Evolutionary conservation across 148 eudicot genomes (phyloP), one percentile per base, ranked within the genome.

Genomic region (Vaccinium darrowii): DNA sequence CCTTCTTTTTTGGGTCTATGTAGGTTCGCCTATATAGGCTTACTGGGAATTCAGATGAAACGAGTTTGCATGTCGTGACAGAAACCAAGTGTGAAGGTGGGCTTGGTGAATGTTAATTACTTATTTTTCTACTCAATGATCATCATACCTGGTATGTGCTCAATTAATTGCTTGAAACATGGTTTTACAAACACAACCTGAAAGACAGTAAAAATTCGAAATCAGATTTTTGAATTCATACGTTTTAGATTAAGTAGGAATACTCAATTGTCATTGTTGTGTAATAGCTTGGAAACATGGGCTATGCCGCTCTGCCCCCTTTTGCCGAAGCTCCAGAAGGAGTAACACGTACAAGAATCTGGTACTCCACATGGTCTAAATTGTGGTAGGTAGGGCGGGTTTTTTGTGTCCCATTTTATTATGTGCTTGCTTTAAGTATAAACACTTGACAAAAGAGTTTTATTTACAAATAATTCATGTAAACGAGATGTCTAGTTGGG

Each of bases 11-110:
- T 0, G 19, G 58, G 65, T 57, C 82, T 84, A 54, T 89, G 78
- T 87, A 97, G 98, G 92, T 97, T 90, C 87, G 85, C 85, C 88
- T 97, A 76, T 91, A 88, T 85, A 84, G 63, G 83, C 93, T 97
- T 47, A 75, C 79, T 73, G 84, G 86, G 82, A 87, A 80, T 74
- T 85, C 88, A 50, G 82, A 86, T 43, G 87, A 88, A 85, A 84
- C 84, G 39, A 87, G 84, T 49, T 50, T 90, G 54, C 91, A 90
- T 84, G 50, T 91, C 83, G 91, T 93, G 87, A 91, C 94, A n/a
- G 94, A 86, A 89, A 84, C 88, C 21, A 85, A 88, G 52, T 88
- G 75, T 80, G 95, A 93, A 93, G 98, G 99, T 95, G 60, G 58
- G 86, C 43, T 84, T 82, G 30, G 56, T 56, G 50, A 57, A 81